A percentile compares a stretch with the other conserved stretches of the same genome.
Conservation (phyloP, 2,329 filamentous ascomycete genomes). For the Elsinoe ampelina region DNA sequence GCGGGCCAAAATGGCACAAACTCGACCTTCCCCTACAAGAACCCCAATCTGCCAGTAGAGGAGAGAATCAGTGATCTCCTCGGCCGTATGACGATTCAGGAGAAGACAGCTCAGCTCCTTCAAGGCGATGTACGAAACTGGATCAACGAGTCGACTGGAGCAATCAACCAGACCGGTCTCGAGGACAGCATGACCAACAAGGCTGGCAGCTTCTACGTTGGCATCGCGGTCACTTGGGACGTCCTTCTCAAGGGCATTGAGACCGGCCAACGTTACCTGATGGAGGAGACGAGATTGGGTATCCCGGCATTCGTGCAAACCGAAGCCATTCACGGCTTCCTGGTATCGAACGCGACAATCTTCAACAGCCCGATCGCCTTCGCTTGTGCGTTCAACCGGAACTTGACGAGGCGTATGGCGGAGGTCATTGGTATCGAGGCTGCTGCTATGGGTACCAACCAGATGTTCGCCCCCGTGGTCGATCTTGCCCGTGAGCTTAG, state of each 20-base stretch:
- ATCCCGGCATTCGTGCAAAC: slow-evolving; percentile 67
- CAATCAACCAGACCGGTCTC: slow-evolving; percentile 59
- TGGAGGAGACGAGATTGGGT: slow-evolving; percentile 56
- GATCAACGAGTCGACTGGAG: slow-evolving; percentile 57
- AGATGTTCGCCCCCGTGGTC: slow-evolving; percentile 61
- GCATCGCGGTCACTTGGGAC: slow-evolving; percentile 55
- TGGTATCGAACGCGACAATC: slow-evolving; percentile 64
- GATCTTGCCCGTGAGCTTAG: slow-evolving; percentile 63
- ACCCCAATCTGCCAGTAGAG: slow-evolving; percentile 53
- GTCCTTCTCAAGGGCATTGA: slow-evolving; percentile 55
- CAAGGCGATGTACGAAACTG: slow-evolving; percentile 62
- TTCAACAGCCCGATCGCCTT: slow-evolving; percentile 70
- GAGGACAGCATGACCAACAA: slow-evolving; percentile 57
- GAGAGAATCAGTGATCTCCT: slow-evolving; percentile 58
- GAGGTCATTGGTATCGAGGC: slow-evolving; percentile 56
- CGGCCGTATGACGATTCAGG: slow-evolving; percentile 62
- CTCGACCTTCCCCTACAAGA: slow-evolving; percentile 43
- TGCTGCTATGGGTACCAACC: slow-evolving; percentile 58
- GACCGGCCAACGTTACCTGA: slow-evolving; percentile 58
- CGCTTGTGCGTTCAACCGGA: slow-evolving; percentile 61
- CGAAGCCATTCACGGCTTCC: slow-evolving; percentile 65
- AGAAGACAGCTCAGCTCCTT: slow-evolving; percentile 59
- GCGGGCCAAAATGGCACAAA: slow-evolving; percentile 10
- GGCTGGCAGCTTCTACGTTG: slow-evolving; percentile 64
- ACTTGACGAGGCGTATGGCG: slow-evolving; percentile 57